Evolutionary conservation across 208 protist species (phyloP).

Genomic region (Trypanosoma platydactyli): DNA sequence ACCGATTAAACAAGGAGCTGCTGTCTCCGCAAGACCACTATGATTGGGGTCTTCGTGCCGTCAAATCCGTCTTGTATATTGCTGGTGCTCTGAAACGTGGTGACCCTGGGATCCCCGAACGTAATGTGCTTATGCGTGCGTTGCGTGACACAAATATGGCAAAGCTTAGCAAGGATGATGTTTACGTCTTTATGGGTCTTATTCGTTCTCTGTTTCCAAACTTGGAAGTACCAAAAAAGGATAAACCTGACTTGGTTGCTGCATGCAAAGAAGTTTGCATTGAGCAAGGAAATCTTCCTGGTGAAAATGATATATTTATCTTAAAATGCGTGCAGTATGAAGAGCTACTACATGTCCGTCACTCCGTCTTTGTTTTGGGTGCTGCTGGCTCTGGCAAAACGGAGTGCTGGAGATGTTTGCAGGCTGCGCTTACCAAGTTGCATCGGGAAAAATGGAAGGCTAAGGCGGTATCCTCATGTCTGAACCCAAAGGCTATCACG

Average conservation of each 20-base stretch:
- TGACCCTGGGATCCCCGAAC: conserved; percentile 94
- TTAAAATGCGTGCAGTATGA: conserved; percentile 98
- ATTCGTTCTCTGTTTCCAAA: conserved; percentile 98
- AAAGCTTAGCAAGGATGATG: conserved; percentile 97
- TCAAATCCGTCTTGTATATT: conserved; percentile 98
- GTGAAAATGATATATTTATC: conserved; percentile 98
- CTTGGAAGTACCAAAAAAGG: conserved; percentile 94
- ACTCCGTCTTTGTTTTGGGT: conserved; percentile 98
- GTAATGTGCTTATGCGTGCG: conserved; percentile 97
- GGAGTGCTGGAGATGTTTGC: conserved; percentile 95
- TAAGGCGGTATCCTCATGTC: conserved; percentile 84
- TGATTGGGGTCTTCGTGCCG: conserved; percentile 98
- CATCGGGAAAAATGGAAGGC: conserved; percentile 93
- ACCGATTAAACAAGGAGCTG: conserved; percentile 96
- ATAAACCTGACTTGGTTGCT: conserved; percentile 90
- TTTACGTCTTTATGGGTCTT: conserved; percentile 97
- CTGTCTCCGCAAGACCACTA: conserved; percentile 98
- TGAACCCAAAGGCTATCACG: conserved; percentile 99
- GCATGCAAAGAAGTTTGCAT: conserved; percentile 92
- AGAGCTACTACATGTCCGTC: conserved; percentile 97
- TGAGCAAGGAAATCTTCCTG: conserved; percentile 91
- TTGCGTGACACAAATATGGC: conserved; percentile 98
- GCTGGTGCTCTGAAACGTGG: conserved; percentile 96
- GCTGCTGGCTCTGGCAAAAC: conserved; percentile 96
- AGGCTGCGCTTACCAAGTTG: conserved; percentile 90